These are phyloP conservation scores for Myxozyma neotropica DNA, from an alignment of 805 yeast species.

Conservation along the genomic window DNA sequence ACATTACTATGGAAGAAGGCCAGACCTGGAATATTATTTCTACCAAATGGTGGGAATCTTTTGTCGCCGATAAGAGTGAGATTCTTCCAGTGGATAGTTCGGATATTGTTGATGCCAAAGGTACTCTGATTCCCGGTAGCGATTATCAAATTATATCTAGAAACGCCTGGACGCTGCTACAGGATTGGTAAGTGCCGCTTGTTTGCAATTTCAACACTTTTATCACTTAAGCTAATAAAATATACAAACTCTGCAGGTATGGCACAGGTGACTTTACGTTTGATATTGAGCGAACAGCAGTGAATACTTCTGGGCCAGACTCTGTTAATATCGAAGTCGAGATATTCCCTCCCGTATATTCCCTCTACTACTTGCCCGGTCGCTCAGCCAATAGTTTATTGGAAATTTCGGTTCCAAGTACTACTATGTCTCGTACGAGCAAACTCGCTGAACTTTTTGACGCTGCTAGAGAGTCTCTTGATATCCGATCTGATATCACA, in stretches of 20 bases:
- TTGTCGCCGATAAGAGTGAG: not conserved
- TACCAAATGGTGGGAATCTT: slow-evolving; percentile 25
- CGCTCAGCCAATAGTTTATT: not conserved
- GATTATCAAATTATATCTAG: slow-evolving; percentile 29
- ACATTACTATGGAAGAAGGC: slow-evolving; percentile 14
- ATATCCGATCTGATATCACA: slow-evolving; percentile 7
- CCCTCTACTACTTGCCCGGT: slow-evolving; percentile 10
- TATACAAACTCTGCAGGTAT: not conserved
- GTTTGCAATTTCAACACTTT: not conserved
- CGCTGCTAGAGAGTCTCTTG: slow-evolving; percentile 19
- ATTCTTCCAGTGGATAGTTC: slow-evolving; percentile 32
- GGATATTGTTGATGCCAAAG: slow-evolving; percentile 14
- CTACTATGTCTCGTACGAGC: slow-evolving; percentile 24
- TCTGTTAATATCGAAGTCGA: slow-evolving; percentile 18
- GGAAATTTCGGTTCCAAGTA: not conserved
- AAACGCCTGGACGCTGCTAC: slow-evolving; percentile 26
- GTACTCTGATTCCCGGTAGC: slow-evolving; percentile 1
- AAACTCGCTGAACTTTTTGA: slow-evolving; percentile 9
- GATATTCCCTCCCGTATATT: slow-evolving; percentile 18
- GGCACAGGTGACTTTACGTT: slow-evolving; percentile 6
- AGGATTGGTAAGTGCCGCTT: slow-evolving; percentile 19
- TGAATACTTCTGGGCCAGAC: slow-evolving; percentile 10
- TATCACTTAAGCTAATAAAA: too few species aligned
- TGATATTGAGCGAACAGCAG: slow-evolving; percentile 12
- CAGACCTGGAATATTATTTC: slow-evolving; percentile 31